A percentile compares a stretch with the other conserved stretches of the same genome.
Conservation (phyloP, 345 rosid genomes). For the Ceriops tagal region DNA sequence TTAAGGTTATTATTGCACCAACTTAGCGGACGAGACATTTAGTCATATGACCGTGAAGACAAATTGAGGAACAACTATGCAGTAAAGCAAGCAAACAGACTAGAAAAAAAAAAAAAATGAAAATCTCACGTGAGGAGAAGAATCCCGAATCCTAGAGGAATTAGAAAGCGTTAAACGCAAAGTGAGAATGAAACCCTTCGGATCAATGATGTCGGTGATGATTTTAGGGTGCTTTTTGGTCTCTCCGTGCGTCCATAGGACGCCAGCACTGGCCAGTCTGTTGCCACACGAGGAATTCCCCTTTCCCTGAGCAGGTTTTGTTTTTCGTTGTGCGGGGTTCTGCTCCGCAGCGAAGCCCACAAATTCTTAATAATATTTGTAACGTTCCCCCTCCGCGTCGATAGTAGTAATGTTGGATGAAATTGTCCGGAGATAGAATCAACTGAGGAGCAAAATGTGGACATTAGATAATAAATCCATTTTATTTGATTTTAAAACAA, state of each 20-base stretch:
- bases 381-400: too few species aligned
- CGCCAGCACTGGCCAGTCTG: constrained; percentile 1
- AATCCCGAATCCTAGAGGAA: background rate
- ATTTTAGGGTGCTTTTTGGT: constrained; percentile 15
- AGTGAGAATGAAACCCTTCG: background rate
- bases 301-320: too few species aligned
- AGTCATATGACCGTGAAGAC: background rate
- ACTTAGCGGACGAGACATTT: constrained; percentile 1
- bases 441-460: too few species aligned
- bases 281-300: background rate
- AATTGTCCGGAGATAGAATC: too few species aligned
- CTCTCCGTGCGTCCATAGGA: background rate
- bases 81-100: too few species aligned
- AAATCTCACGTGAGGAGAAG: constrained; percentile 1
- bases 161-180: background rate
- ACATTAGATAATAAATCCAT: too few species aligned
- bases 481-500: too few species aligned
- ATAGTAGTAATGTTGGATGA: too few species aligned
- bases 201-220: constrained; percentile 36
- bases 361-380: background rate
- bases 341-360: background rate
- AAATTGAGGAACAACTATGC: background rate
- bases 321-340: background rate
- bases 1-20: constrained; percentile 15
- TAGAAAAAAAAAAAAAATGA: background rate